Conservation (phyloP, 768 basidiomycete genomes). For the Boletus huronensis region DNA sequence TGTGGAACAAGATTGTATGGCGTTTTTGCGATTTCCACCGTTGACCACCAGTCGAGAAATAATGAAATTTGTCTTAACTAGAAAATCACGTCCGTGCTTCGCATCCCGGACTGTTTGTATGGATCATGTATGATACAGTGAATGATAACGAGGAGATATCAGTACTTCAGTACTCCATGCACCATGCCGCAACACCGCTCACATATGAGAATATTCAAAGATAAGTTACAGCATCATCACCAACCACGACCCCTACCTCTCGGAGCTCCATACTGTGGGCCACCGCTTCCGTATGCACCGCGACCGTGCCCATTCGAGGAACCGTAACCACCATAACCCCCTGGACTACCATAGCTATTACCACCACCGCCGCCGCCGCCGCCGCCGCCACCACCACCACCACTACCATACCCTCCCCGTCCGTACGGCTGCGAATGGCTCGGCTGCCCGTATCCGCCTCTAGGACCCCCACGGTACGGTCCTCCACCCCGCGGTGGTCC, state of each 20-base stretch:
- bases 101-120: not conserved
- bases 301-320: conserved; percentile 28
- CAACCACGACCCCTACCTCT: conserved; percentile 53
- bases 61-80: not conserved
- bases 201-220: conserved; percentile 18
- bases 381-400: conserved; percentile 6
- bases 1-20: not conserved
- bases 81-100: not conserved
- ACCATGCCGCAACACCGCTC: not conserved
- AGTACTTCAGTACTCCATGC: conserved; percentile 5
- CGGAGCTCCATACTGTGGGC: conserved; percentile 24
- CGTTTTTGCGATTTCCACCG: not conserved
- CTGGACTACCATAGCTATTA: conserved; percentile 1
- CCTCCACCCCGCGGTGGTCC: conserved; percentile 27
- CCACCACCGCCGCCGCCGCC: not conserved
- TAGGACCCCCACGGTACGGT: conserved; percentile 23
- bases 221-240: conserved; percentile 32
- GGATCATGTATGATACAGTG: conserved; percentile 16
- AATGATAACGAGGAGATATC: conserved; percentile 9
- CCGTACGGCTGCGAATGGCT: conserved; percentile 21
- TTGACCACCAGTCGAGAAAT: not conserved
- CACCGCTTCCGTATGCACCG: conserved; percentile 34
- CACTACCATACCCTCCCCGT: conserved; percentile 27
- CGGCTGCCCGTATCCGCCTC: conserved; percentile 26
- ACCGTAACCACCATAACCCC: conserved; percentile 35